Percentiles rank a stretch among this genome's conserved stretches.
phyloP scores from a whole-genome alignment of 2,329 filamentous ascomycete genomes.

The Pyrenophora graminea region DNA sequence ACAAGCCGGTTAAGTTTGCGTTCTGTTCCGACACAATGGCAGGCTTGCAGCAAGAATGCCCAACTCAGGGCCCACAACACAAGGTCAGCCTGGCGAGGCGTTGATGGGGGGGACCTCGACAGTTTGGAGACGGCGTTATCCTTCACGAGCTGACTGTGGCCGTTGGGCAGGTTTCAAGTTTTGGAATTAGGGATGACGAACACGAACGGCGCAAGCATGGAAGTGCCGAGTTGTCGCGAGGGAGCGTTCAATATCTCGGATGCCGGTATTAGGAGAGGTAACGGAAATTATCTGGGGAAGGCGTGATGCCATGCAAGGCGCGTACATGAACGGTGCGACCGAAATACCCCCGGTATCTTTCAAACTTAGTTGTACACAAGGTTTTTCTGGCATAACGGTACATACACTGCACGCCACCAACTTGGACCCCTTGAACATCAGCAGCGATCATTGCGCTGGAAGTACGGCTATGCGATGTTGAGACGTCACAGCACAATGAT shows the following conservation, averaged over 20 bases:
- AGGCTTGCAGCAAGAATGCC: slow-evolving; percentile 3
- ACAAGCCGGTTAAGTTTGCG: not conserved
- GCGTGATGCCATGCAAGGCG: slow-evolving; percentile 2
- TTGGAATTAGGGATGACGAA: too few relatives aligned
- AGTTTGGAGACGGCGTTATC: not conserved
- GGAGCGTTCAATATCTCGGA: not conserved
- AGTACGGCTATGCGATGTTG: too few relatives aligned
- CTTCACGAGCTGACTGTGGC: not conserved
- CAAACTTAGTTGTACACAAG: not conserved
- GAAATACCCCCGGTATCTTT: slow-evolving; percentile 10
- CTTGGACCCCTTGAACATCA: not conserved
- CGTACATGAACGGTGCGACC: not conserved
- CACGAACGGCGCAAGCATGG: too few relatives aligned
- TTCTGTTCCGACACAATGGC: slow-evolving; percentile 6
- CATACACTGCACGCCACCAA: not conserved
- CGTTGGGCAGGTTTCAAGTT: too few relatives aligned
- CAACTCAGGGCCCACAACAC: slow-evolving; percentile 4
- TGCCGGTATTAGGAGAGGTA: not conserved
- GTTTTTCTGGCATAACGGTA: slow-evolving; percentile 2
- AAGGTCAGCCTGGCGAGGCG: slow-evolving; percentile 4
- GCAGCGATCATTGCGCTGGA: too few relatives aligned
- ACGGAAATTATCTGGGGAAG: slow-evolving; percentile 4
- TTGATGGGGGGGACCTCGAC: not conserved
- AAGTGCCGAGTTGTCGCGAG: not conserved
- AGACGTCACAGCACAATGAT: too few relatives aligned